Evolutionary conservation across 2,329 filamentous ascomycete species (phyloP).

Genomic region (Fusarium sp.): DNA sequence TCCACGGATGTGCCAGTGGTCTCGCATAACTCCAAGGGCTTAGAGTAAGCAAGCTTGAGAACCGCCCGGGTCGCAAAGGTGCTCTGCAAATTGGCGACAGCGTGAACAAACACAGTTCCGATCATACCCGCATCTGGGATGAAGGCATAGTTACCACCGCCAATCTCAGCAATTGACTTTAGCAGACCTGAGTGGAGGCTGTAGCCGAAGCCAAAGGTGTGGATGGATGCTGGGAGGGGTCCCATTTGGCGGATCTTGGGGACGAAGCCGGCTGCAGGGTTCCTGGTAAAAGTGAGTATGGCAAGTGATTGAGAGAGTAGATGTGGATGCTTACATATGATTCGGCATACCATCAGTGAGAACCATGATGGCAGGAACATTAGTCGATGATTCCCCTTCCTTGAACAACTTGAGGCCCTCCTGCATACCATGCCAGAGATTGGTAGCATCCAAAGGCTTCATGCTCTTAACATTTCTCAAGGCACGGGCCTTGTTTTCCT

Average conservation of each 20-base stretch:
- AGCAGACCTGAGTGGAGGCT: constrained; percentile 62
- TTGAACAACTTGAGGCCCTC: constrained; percentile 66
- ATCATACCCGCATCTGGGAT: constrained; percentile 76
- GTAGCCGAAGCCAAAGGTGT: constrained; percentile 58
- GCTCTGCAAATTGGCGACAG: constrained; percentile 72
- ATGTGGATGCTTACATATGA: constrained; percentile 56
- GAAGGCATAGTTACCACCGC: constrained; percentile 71
- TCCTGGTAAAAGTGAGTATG: constrained; percentile 50
- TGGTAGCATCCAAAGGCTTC: constrained; percentile 59
- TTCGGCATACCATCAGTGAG: constrained; percentile 71
- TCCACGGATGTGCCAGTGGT: constrained; percentile 58
- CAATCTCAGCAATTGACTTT: constrained; percentile 72
- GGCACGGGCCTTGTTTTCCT: constrained; percentile 60
- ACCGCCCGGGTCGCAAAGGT: constrained; percentile 67
- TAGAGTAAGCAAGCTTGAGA: constrained; percentile 59
- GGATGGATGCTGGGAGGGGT: constrained; percentile 59
- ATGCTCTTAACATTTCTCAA: constrained; percentile 62
- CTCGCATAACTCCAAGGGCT: constrained; percentile 56
- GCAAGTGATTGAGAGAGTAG: rapidly evolving
- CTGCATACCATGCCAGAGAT: constrained; percentile 71
- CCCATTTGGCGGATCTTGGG: constrained; percentile 64
- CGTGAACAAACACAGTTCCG: constrained; percentile 73
- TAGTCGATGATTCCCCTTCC: constrained; percentile 47
- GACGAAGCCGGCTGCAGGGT: constrained; percentile 67
- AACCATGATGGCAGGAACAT: constrained; percentile 67